Evolutionary conservation across 176 grass and related monocot genomes (phyloP), one percentile per base, ranked within the genome.

Genomic region (Cenchrus fungigraminus): DNA sequence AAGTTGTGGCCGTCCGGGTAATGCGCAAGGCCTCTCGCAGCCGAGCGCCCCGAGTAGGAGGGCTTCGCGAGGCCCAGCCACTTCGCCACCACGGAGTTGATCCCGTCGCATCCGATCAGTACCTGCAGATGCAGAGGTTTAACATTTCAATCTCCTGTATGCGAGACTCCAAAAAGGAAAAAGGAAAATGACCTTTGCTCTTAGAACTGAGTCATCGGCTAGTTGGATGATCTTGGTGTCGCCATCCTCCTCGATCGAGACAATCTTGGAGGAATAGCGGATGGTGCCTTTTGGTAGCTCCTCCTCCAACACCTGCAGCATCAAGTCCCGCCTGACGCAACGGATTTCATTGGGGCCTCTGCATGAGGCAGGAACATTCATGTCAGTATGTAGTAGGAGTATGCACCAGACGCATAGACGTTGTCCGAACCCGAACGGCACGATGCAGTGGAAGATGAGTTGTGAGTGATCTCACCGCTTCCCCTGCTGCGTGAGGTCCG

Each of bases 261-360:
- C 83, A 16, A 98, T 82, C 81, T 86, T 95, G 46, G 89, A 95
- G 73, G 96, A 98, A 78, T 83, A 98, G 66, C 91, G 92, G 82
- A 98, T 82, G 47, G 86, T 82, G 83, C 66, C 89, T 42, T 8
- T 6, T 6, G 93, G 96, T 22, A 98, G 76, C 85, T 95, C 85
- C 8, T 76, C 80, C 19, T 79, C 88, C 46, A 95, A 83, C 19
- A 77, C 77, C 65, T 89, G 85, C 12, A 94, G 34, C 44, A 98
- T 49, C 17, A 90, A 34, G 73, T 92, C 88, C 6, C 96, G 89
- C 80, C 65, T 86, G 46, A 94, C 83, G 68, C 91, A 88, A 4
- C 90, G 66, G 46, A 90, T 20, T 57, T 97, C 94, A 16, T 68
- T 20, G 25, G 78, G 53, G 11, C 75, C 88, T 55, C 88, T 95